Percentiles rank a stretch among this genome's conserved stretches.
These are phyloP conservation scores for Rutstroemia sp. DNA, from an alignment of 2,329 filamentous ascomycete genomes.

Conservation along the genomic window DNA sequence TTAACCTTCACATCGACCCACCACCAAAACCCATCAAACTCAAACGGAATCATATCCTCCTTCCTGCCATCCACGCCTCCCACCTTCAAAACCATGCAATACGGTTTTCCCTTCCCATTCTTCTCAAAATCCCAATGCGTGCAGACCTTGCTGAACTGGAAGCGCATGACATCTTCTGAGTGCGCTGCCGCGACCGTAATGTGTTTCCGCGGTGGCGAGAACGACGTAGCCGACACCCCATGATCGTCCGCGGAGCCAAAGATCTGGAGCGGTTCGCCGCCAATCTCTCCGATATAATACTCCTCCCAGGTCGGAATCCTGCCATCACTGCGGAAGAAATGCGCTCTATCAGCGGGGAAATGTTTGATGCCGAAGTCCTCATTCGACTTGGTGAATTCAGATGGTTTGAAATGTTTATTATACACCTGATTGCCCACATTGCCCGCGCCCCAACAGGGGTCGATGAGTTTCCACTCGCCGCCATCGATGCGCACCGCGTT, in stretches of 20 bases:
- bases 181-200: conserved; percentile 45
- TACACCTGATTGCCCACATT: conserved; percentile 53
- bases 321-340: conserved; percentile 73
- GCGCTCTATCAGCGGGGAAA: conserved; percentile 59
- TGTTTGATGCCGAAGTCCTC: conserved; percentile 76
- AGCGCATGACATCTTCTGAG: conserved; percentile 56
- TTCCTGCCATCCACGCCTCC: conserved; percentile 59
- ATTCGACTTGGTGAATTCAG: conserved; percentile 55
- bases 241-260: conserved; percentile 39
- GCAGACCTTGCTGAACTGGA: conserved; percentile 74
- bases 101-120: conserved; percentile 57
- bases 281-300: conserved; percentile 60
- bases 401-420: conserved; percentile 58
- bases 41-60: conserved; percentile 62
- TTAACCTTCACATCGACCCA: conserved; percentile 67
- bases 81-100: conserved; percentile 62
- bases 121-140: conserved; percentile 73
- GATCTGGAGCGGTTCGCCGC: conserved; percentile 39
- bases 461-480: conserved; percentile 84
- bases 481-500: conserved; percentile 84
- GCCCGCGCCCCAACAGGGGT: conserved; percentile 90
- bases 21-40: conserved; percentile 73
- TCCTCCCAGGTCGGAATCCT: conserved; percentile 68
- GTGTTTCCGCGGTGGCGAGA: conserved; percentile 52
- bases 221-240: conserved; percentile 47